phyloP scores from a whole-genome alignment of 176 grass and related monocot species.

The Aegilops bicornis region DNA sequence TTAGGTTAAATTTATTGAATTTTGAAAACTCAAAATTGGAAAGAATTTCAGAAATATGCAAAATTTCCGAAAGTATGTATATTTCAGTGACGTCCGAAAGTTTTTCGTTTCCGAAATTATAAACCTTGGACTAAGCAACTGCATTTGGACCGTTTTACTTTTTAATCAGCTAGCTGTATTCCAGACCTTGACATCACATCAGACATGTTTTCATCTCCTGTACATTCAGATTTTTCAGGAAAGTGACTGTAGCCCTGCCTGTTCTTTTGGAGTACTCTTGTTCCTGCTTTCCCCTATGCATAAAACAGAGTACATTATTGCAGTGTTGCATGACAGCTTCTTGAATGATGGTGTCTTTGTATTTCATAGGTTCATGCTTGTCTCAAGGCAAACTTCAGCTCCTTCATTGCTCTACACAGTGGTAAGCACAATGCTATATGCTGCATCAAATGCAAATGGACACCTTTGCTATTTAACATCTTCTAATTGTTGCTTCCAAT shows the following conservation, averaged over 20 bases:
- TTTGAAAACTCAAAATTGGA: no score
- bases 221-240: neutral
- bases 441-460: neutral
- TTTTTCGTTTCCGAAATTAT: no score
- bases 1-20: no score
- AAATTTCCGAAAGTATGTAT: no score
- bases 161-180: neutral
- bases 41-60: no score
- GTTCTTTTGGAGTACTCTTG: neutral
- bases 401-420: constrained; percentile 74
- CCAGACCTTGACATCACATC: neutral
- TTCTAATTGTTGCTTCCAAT: neutral
- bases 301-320: neutral
- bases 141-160: neutral
- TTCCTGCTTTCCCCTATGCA: neutral
- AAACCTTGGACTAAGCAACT: neutral
- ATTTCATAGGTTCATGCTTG: constrained; percentile 77
- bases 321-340: neutral
- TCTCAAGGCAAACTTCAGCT: constrained; percentile 54
- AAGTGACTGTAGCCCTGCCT: neutral
- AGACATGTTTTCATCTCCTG: neutral
- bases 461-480: neutral
- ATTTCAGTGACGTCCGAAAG: no score
- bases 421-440: constrained; percentile 38
- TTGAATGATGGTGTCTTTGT: constrained; percentile 4